Conservation (phyloP, 1,139 yeast species). For the Scheffersomyces illinoinensis region DNA sequence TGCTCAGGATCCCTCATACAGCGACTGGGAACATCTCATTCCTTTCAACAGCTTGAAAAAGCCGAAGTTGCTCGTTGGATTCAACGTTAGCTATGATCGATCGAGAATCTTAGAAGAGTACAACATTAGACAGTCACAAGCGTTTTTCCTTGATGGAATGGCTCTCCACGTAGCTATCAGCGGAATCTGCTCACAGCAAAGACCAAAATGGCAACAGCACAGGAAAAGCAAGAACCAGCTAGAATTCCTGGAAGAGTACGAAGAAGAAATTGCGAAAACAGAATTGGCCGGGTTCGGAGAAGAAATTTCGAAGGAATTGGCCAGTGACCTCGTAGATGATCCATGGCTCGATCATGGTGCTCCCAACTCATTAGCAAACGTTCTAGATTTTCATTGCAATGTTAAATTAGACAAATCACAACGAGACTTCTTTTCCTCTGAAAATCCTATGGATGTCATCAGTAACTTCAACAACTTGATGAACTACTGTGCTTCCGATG, state of each 20-base stretch:
- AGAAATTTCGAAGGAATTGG: constrained; percentile 16
- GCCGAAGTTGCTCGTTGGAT: constrained; percentile 76
- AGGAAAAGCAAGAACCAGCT: constrained; percentile 37
- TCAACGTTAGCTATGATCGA: constrained; percentile 88
- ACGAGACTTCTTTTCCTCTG: constrained; percentile 63
- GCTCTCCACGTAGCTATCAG: constrained; percentile 87
- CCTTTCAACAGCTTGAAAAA: constrained; percentile 59
- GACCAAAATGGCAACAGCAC: constrained; percentile 75
- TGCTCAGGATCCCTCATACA: constrained; percentile 30
- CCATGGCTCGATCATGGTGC: constrained; percentile 85
- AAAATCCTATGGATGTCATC: constrained; percentile 55
- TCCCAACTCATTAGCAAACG: constrained; percentile 78
- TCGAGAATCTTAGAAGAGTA: constrained; percentile 87
- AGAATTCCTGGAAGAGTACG: constrained; percentile 7
- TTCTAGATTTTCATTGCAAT: constrained; percentile 78
- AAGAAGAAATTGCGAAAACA: constrained; percentile 3
- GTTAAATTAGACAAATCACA: constrained; percentile 64
- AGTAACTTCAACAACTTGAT: constrained; percentile 61
- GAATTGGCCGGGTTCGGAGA: constrained; percentile 3
- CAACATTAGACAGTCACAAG: constrained; percentile 60
- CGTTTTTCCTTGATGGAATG: constrained; percentile 88
- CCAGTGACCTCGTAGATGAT: constrained; percentile 42
- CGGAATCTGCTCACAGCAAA: constrained; percentile 91
- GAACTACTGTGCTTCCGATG: constrained; percentile 86
- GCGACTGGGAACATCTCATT: constrained; percentile 64